Evolutionary conservation across 2,329 filamentous ascomycete species (phyloP).

Genomic region (Fusarium buxicola): DNA sequence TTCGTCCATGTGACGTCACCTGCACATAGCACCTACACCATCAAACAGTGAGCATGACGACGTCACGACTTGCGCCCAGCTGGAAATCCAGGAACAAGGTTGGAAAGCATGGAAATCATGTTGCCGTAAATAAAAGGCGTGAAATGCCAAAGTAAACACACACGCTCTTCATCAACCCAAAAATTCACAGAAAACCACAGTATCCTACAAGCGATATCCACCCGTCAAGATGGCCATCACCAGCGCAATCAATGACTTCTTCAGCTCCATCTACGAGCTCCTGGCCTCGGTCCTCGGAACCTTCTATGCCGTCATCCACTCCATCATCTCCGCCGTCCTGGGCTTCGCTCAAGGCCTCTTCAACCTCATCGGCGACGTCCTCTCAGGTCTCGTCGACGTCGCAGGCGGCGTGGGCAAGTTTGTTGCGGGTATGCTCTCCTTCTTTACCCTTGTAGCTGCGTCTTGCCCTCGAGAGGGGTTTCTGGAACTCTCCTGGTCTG

Average conservation of each 20-base stretch:
- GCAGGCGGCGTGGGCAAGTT: slow-evolving; percentile 56
- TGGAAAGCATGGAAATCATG: background rate
- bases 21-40: slow-evolving; percentile 26
- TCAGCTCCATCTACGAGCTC: slow-evolving; percentile 58
- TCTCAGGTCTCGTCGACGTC: slow-evolving; percentile 52
- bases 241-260: slow-evolving; percentile 52
- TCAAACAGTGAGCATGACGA: slow-evolving; percentile 43
- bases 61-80: slow-evolving; percentile 43
- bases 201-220: background rate
- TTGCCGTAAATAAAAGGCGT: background rate
- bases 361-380: slow-evolving; percentile 51
- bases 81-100: slow-evolving; percentile 31
- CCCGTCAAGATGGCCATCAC: slow-evolving; percentile 50
- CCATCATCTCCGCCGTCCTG: slow-evolving; percentile 49
- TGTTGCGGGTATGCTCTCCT: slow-evolving; percentile 48
- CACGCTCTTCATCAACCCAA: background rate
- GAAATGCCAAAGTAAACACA: slow-evolving; percentile 3
- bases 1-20: slow-evolving; percentile 43
- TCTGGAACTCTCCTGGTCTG: background rate
- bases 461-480: background rate
- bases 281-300: slow-evolving; percentile 53
- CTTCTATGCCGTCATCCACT: slow-evolving; percentile 50
- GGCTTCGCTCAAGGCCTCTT: slow-evolving; percentile 54
- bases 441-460: background rate
- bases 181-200: background rate